Percentiles rank a stretch among this genome's conserved stretches.
phyloP scores from a whole-genome alignment of 768 basidiomycete genomes.

The Gyrodon lividus region DNA sequence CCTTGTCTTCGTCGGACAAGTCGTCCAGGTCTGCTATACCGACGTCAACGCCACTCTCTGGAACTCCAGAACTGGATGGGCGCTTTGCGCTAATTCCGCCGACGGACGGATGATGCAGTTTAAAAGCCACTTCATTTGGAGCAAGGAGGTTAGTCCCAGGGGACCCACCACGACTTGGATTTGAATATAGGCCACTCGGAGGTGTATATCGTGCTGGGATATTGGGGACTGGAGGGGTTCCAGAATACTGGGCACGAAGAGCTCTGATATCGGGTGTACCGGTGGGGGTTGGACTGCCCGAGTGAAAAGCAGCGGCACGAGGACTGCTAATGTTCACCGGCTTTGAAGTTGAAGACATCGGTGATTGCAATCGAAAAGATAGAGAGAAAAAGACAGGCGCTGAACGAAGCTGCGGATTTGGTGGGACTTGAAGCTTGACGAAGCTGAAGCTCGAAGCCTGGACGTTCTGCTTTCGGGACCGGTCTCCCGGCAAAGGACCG shows the following conservation, averaged over 20 bases:
- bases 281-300: slow-evolving; percentile 33
- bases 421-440: too few species aligned
- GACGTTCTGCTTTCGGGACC: too few species aligned
- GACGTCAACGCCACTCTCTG: slow-evolving; percentile 32
- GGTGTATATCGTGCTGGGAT: slow-evolving; percentile 61
- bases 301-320: slow-evolving; percentile 15
- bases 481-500: too few species aligned
- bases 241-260: slow-evolving; percentile 66
- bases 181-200: slow-evolving; percentile 18
- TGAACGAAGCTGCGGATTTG: too few species aligned
- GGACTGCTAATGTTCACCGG: slow-evolving; percentile 50
- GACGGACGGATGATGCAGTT: slow-evolving; percentile 25
- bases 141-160: slow-evolving; percentile 1
- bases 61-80: slow-evolving; percentile 27
- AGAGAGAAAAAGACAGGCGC: neutral
- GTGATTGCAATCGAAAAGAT: neutral
- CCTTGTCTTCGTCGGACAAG: slow-evolving; percentile 81
- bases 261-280: slow-evolving; percentile 66
- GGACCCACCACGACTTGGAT: slow-evolving; percentile 10
- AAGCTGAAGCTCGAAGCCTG: too few species aligned
- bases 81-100: slow-evolving; percentile 41
- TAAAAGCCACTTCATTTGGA: slow-evolving; percentile 13
- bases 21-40: slow-evolving; percentile 48
- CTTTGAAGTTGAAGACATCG: slow-evolving; percentile 55
- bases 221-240: slow-evolving; percentile 50